These are phyloP conservation scores for Marasmius sp. DNA, from an alignment of 1,284 basidiomycete species.

Conservation along the genomic window DNA sequence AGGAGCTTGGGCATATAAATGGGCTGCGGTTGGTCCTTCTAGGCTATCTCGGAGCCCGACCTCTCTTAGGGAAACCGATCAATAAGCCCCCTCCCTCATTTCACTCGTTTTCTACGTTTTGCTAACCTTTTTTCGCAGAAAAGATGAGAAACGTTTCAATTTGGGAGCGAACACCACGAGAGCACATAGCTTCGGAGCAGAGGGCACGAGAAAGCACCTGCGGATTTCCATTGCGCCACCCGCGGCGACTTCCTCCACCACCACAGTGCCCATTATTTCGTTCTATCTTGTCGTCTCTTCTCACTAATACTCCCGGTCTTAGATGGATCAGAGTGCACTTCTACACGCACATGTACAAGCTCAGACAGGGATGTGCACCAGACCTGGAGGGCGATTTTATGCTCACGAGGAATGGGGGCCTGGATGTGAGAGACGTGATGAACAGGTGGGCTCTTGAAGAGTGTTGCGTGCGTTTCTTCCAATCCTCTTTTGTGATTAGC, in stretches of 20 bases:
- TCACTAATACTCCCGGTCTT: neutral
- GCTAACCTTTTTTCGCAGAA: neutral
- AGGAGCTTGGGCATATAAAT: neutral
- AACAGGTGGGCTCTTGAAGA: constrained; percentile 10
- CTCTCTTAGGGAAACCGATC: neutral
- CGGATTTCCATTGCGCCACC: constrained; percentile 7
- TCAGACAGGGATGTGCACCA: constrained; percentile 6
- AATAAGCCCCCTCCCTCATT: neutral
- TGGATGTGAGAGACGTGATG: constrained; percentile 8
- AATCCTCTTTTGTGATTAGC: neutral
- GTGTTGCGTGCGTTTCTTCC: constrained; percentile 3
- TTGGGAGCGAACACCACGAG: constrained; percentile 6
- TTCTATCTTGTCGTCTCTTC: neutral
- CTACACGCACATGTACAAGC: constrained; percentile 12
- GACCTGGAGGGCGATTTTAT: constrained; percentile 12
- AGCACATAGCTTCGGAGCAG: constrained; percentile 6
- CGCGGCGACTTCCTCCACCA: constrained; percentile 5
- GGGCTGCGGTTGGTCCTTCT: neutral
- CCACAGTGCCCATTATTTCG: constrained; percentile 3
- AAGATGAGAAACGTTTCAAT: constrained; percentile 1
- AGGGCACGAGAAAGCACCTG: constrained; percentile 6
- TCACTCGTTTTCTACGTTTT: neutral
- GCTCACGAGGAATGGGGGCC: constrained; percentile 1
- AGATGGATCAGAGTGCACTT: constrained; percentile 12
- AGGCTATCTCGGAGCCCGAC: neutral